Conservation (phyloP, 2,329 filamentous ascomycete species). For the Curvularia sp. region DNA sequence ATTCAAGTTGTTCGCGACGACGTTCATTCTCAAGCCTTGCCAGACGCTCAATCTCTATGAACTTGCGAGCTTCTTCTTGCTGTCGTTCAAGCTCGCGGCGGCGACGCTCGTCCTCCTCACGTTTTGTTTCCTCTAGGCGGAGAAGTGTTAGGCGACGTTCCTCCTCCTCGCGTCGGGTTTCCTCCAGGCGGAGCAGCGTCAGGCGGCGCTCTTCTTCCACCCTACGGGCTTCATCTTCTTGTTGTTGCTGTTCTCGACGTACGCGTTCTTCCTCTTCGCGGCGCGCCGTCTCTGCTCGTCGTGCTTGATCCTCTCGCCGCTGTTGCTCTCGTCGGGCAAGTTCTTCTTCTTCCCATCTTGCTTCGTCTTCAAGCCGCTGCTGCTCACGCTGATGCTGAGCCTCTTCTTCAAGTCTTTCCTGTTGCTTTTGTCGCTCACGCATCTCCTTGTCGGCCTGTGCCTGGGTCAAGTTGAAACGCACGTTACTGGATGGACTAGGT, state of each 20-base stretch:
- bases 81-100: conserved; percentile 37
- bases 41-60: conserved; percentile 38
- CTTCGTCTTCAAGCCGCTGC: conserved; percentile 29
- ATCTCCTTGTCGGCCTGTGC: conserved; percentile 62
- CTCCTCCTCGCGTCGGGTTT: conserved; percentile 33
- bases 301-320: conserved; percentile 31
- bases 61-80: conserved; percentile 39
- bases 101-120: conserved; percentile 24
- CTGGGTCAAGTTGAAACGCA: conserved; percentile 65
- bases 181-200: conserved; percentile 27
- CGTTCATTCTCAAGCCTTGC: conserved; percentile 40
- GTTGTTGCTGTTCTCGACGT: conserved; percentile 7
- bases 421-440: conserved; percentile 46
- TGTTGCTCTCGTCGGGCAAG: conserved; percentile 30
- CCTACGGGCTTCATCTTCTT: conserved; percentile 9
- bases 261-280: conserved; percentile 30
- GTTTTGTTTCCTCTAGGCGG: conserved; percentile 28
- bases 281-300: conserved; percentile 24
- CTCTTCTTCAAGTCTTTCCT: conserved; percentile 40
- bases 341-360: conserved; percentile 27
- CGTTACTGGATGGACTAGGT: conserved; percentile 53
- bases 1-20: conserved; percentile 37
- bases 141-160: conserved; percentile 22
- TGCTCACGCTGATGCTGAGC: conserved; percentile 32
- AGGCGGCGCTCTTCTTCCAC: conserved; percentile 6